phyloP scores from a whole-genome alignment of 192 early-diverging fungal species.

The Coemansia sp. region DNA sequence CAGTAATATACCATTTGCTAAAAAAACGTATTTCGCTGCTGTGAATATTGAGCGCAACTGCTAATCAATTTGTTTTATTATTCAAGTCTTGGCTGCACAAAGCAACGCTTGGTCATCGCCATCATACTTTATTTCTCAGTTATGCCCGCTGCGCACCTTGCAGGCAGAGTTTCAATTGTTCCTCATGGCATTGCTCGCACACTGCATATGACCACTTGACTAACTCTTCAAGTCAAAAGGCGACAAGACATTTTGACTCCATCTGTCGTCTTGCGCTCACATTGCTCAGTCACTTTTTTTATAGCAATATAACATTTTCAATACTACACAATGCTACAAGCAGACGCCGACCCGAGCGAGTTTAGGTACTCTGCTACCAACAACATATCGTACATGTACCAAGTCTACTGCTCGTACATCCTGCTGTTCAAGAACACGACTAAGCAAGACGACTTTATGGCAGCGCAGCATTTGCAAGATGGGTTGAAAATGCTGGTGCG shows the following conservation, averaged over 20 bases:
- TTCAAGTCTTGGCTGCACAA: background rate
- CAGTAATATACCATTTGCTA: background rate
- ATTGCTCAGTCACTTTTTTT: background rate
- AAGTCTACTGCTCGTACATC: constrained; percentile 55
- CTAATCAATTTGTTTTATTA: background rate
- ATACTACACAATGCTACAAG: constrained; percentile 5
- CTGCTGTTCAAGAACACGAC: constrained; percentile 35
- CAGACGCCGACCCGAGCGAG: constrained; percentile 8
- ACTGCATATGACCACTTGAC: background rate
- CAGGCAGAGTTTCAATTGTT: background rate
- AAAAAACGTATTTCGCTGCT: background rate
- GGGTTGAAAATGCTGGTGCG: constrained; percentile 33
- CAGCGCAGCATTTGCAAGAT: constrained; percentile 14
- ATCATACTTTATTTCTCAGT: background rate
- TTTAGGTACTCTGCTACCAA: constrained; percentile 33
- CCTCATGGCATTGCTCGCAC: background rate
- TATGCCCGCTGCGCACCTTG: background rate
- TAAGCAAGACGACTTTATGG: constrained; percentile 17
- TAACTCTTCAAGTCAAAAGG: background rate
- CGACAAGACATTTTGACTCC: background rate
- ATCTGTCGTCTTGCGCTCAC: background rate
- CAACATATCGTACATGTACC: constrained; percentile 53
- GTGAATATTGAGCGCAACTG: constrained; percentile 1
- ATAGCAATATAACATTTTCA: background rate
- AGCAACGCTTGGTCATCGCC: background rate